Base-by-base conservation (phyloP, 139 green algal genomes). In the Chlorella vulgaris region DNA sequence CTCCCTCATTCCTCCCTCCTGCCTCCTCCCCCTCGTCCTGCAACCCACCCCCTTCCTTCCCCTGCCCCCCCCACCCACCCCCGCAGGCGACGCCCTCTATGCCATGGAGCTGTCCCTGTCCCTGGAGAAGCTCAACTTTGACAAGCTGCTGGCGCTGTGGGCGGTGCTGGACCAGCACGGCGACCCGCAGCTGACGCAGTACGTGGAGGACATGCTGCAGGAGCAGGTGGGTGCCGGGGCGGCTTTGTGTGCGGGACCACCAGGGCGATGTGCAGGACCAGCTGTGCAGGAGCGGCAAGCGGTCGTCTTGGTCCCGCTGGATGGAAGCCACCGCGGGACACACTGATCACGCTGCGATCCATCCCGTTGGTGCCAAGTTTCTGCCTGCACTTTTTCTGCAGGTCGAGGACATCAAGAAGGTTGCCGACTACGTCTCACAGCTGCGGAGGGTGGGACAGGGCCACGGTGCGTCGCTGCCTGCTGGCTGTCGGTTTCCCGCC, bases 41-140 rank as follows among this genome's bases (percentile, higher is more conserved):
- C n/a, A n/a, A n/a, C n/a, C n/a, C n/a, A n/a, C 47, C 47, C 47
- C 10, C 47, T 58, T 58, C 15, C 13, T 58, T 58, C 47, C 47
- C 47, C 47, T 58, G 55, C 22, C 28, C 21, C 55, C 18, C 55
- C 55, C 18, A 8, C n/a, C n/a, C n/a, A n/a, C n/a, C n/a, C 18
- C 22, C 55, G 67, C 76, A 82, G 76, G 79, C 5, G 80, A 84
- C 35, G 80, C 80, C 6, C 80, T 98, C 53, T 98, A 98, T 71
- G 94, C 91, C 31, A 96, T 98, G 93, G 95, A 98, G 90, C 88
- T 99, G 69, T 86, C 93, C 2, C 90, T 99, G 47, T 90, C 84
- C 2, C 85, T 99, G 70, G 96, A 99, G 89, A 98, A 98, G 92
- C 89, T 98, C 38, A 98, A 97, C 89, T 98, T 96, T 81, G 87